Conservation (phyloP, 2,329 filamentous ascomycete genomes). For the Penicillium sp. region DNA sequence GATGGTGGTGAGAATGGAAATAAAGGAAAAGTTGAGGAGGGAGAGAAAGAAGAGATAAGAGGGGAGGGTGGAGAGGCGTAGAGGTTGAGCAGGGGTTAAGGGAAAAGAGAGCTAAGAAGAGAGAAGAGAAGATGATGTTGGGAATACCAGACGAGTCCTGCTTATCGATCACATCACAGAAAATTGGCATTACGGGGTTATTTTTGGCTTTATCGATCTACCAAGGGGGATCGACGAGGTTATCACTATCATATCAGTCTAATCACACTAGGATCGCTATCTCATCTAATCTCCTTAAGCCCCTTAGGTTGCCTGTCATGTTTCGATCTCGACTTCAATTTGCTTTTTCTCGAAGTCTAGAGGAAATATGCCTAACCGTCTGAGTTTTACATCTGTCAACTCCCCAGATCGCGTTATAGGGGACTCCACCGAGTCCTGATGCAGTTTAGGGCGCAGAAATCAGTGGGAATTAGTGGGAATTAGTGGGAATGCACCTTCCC, state of each 20-base stretch:
- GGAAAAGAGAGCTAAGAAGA: not conserved
- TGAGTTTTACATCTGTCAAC: conserved; percentile 9
- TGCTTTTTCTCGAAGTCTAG: not conserved
- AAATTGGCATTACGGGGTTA: conserved; percentile 14
- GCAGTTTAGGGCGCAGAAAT: conserved; percentile 22
- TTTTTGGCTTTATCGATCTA: conserved; percentile 24
- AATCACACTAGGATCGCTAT: conserved; percentile 19
- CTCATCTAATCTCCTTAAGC: conserved; percentile 20
- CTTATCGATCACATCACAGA: conserved; percentile 8
- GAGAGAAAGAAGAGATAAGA: conserved; percentile 2
- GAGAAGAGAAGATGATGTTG: conserved; percentile 1
- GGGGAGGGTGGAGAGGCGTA: conserved; percentile 1
- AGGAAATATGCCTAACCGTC: conserved; percentile 5
- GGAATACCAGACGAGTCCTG: conserved; percentile 3
- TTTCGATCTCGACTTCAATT: not conserved
- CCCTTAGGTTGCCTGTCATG: not conserved
- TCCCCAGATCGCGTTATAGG: conserved; percentile 28
- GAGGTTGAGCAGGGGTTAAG: conserved; percentile 1
- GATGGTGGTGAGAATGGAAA: conserved; percentile 4
- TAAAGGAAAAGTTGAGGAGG: conserved; percentile 1
- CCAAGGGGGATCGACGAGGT: conserved; percentile 22
- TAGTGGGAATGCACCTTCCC: conserved; percentile 21
- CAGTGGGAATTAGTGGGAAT: conserved; percentile 18
- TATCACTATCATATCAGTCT: conserved; percentile 28
- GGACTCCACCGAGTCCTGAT: conserved; percentile 27